phyloP scores from a whole-genome alignment of 371 early-diverging fungal species.

The Mucor lusitanicus region DNA sequence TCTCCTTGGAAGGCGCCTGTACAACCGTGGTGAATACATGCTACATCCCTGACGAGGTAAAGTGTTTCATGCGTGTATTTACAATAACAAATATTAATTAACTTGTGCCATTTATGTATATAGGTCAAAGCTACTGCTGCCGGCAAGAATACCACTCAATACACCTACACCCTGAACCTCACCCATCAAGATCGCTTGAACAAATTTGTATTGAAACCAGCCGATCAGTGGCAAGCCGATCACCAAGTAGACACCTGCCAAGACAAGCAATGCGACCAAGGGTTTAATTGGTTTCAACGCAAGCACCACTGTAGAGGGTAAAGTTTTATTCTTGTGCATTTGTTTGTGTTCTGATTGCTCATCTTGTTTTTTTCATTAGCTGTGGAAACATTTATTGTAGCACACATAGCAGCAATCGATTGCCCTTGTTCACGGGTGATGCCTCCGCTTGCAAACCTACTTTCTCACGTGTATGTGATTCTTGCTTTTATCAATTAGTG shows the following conservation, averaged over 20 bases:
- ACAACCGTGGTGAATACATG: slow-evolving; percentile 9
- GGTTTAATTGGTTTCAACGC: slow-evolving; percentile 22
- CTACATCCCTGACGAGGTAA: slow-evolving; percentile 17
- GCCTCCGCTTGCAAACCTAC: slow-evolving; percentile 2
- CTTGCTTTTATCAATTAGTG: slow-evolving; percentile 19
- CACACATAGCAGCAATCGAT: slow-evolving; percentile 26
- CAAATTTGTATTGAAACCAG: slow-evolving; percentile 10
- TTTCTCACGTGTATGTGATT: slow-evolving; percentile 25
- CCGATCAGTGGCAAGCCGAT: slow-evolving; percentile 21
- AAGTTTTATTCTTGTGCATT: background rate
- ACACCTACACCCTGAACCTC: slow-evolving; percentile 3
- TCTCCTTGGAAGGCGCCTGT: slow-evolving; percentile 20
- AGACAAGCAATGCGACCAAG: background rate
- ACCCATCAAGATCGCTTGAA: slow-evolving; percentile 14
- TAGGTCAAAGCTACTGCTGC: background rate
- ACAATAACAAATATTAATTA: background rate
- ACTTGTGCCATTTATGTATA: background rate
- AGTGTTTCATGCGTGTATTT: background rate
- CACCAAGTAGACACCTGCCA: slow-evolving; percentile 8
- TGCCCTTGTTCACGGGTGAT: slow-evolving; percentile 22
- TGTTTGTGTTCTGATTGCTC: background rate
- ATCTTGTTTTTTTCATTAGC: slow-evolving; percentile 4
- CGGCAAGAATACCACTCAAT: background rate
- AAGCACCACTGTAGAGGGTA: slow-evolving; percentile 31
- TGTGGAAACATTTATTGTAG: slow-evolving; percentile 30